Evolutionary conservation across 2,329 filamentous ascomycete species (phyloP), one percentile per base, ranked within the genome.

Genomic region (Alternaria triticimaculans): DNA sequence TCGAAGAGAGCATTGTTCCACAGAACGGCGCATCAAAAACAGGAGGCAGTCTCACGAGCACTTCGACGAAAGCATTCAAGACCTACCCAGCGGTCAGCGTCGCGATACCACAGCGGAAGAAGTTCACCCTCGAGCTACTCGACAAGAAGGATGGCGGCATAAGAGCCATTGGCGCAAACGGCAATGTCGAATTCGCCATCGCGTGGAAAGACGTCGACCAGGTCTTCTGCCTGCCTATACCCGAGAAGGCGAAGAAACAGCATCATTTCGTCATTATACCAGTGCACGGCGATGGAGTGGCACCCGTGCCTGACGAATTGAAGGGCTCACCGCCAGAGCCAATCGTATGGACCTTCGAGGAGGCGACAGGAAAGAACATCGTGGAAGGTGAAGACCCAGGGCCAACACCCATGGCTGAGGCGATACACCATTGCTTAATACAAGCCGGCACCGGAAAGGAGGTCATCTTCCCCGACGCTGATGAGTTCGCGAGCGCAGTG

Each of bases 261-360:
- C 87, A 87, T 78, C 89, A 88, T 69, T 90, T 89, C 73, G 85
- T 88, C 71, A 77, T 90, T 45, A 82, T 90, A 44, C 87, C 88
- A 3, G 77, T 82, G 26, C 81, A 83, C 55, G 83, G 80, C 18
- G 82, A 87, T 67, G 84, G 84, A 43, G 80, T 87, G 21, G 83
- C 80, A 25, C 74, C 80, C 3, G 64, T 77, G 2, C 81, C 83
- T 2, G 80, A 82, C n/a, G 79, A 80, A 30, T 49, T 76, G 15
- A 68, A 73, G 14, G 76, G 75, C 15, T 68, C 81, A 9, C 73
- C 78, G 2, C 80, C 81, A 21, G 88, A 89, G 67, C 84, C 87
- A 20, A 85, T 89, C 48, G 84, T 90, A 6, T 90, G 87, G 81
- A 88, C 87, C 0, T 84, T 89, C 62, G 82, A 84, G 45, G 87